Base-by-base conservation (phyloP, 2,329 filamentous ascomycete genomes). In the Arthrobotrys musiformis region DNA sequence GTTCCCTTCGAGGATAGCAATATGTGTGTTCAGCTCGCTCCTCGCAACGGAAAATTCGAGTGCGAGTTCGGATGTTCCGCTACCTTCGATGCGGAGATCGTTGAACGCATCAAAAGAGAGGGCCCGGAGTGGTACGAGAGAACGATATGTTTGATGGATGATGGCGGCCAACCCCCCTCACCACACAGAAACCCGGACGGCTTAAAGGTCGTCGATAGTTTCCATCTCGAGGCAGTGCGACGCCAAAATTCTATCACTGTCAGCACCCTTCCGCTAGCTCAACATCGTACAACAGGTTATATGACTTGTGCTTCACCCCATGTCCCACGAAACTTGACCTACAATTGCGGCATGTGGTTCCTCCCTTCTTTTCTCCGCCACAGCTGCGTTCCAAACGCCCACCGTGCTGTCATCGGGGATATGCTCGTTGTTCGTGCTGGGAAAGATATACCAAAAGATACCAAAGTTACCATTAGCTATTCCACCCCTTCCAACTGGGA, bases 171-270 rank as follows among this genome's bases (percentile, higher is more conserved):
- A 19, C 2, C 48, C 17, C 33, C 52, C 4, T n/a, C 37, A 8
- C 24, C 37, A 19, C 37, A 61, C 24, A 70, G 40, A 22, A 37
- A 52, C 37, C 60, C 48, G 6, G 73, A 77, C 17, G 73, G 61
- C 3, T 35, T 44, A 4, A 77, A 62, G 44, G 50, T 70, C 13
- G 19, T 62, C 33, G 73, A 77, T 33, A 15, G 56, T 28, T 77
- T 77, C 35, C 66, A 77, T 19, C 40, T 77, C 7, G 73, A 77
- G 56, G 73, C 69, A 22, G 42, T 77, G 19, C 73, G 73, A n/a
- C 66, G 60, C 11, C 30, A 15, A 19, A 70, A 70, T 15, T 26
- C 40, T 5, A 17, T 77, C 1, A 62, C 37, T 9, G 30, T 77
- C 15, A 77, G 58, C 33, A 70, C 61, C 30, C 4, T 62, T 15